These are phyloP conservation scores for Adansonia gregorii DNA, from an alignment of 441 rosid species.

Conservation along the genomic window DNA sequence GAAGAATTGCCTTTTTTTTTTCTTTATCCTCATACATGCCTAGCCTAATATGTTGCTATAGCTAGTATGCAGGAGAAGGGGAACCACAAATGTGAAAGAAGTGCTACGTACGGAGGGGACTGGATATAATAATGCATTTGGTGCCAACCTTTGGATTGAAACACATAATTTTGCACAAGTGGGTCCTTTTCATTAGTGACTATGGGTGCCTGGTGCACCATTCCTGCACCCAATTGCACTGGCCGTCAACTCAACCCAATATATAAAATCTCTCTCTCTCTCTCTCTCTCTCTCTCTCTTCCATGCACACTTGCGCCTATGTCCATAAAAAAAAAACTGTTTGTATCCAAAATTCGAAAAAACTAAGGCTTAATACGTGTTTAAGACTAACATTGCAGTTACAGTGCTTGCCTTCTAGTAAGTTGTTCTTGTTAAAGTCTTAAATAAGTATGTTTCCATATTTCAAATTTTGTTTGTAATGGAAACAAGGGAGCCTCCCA, in stretches of 20 bases:
- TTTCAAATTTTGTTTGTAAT: not conserved
- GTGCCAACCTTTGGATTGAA: slow-evolving; percentile 19
- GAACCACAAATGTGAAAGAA: slow-evolving; percentile 32
- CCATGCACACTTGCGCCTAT: not conserved
- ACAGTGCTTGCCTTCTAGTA: not conserved
- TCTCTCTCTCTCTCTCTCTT: not conserved
- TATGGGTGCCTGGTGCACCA: slow-evolving; percentile 40
- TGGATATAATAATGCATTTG: slow-evolving; percentile 38
- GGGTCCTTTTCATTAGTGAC: slow-evolving; percentile 33
- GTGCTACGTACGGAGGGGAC: slow-evolving; percentile 51
- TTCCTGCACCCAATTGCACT: slow-evolving; percentile 30
- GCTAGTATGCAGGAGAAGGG: slow-evolving; percentile 28
- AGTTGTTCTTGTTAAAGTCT: not conserved
- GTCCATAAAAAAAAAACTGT: not conserved
- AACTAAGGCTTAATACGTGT: slow-evolving; percentile 8
- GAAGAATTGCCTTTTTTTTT: slow-evolving; percentile 1
- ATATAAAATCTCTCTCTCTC: not conserved
- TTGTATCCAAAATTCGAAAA: not conserved
- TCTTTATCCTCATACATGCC: slow-evolving; percentile 29
- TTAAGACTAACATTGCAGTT: not conserved
- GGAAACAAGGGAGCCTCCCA: not conserved
- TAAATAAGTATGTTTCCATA: not conserved
- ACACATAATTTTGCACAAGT: slow-evolving; percentile 22
- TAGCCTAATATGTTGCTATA: slow-evolving; percentile 23
- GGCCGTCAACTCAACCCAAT: slow-evolving; percentile 34